phyloP scores from a whole-genome alignment of 495 filamentous ascomycete genomes.

The Penicillium ucsense region DNA sequence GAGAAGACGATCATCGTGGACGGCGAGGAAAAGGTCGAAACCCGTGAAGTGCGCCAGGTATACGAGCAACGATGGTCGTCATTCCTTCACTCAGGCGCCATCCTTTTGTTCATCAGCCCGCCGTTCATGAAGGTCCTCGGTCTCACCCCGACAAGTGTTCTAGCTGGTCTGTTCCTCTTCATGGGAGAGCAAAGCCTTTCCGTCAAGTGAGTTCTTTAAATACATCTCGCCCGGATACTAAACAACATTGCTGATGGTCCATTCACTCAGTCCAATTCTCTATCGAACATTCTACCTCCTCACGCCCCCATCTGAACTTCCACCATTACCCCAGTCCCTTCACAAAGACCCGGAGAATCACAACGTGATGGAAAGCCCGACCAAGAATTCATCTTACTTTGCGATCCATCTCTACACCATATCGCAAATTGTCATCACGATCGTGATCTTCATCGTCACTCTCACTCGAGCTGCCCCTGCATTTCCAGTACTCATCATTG shows the following conservation, averaged over 20 bases:
- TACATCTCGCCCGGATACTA: not conserved
- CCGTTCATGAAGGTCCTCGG: constrained; percentile 62
- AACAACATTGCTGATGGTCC: not conserved
- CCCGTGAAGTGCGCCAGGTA: constrained; percentile 37
- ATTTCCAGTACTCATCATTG: constrained; percentile 60
- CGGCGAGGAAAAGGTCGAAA: constrained; percentile 30
- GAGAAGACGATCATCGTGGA: constrained; percentile 25
- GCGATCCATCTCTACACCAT: constrained; percentile 57
- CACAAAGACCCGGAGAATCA: constrained; percentile 1
- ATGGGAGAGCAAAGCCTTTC: constrained; percentile 66
- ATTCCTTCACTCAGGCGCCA: constrained; percentile 52
- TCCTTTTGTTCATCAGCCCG: constrained; percentile 52
- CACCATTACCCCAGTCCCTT: constrained; percentile 41
- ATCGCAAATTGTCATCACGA: constrained; percentile 50
- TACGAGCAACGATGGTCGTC: constrained; percentile 63
- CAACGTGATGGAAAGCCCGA: not conserved
- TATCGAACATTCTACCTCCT: constrained; percentile 54
- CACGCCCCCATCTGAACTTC: constrained; percentile 55
- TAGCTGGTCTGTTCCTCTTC: constrained; percentile 62
- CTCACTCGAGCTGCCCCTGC: constrained; percentile 54
- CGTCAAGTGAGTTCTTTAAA: constrained; percentile 39
- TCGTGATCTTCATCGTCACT: constrained; percentile 53
- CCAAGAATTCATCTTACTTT: constrained; percentile 31
- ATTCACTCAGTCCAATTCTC: constrained; percentile 42
- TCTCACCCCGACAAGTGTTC: constrained; percentile 57